Evolutionary conservation across 2,329 filamentous ascomycete species (phyloP).

Genomic region (Sporothrix curviconia): DNA sequence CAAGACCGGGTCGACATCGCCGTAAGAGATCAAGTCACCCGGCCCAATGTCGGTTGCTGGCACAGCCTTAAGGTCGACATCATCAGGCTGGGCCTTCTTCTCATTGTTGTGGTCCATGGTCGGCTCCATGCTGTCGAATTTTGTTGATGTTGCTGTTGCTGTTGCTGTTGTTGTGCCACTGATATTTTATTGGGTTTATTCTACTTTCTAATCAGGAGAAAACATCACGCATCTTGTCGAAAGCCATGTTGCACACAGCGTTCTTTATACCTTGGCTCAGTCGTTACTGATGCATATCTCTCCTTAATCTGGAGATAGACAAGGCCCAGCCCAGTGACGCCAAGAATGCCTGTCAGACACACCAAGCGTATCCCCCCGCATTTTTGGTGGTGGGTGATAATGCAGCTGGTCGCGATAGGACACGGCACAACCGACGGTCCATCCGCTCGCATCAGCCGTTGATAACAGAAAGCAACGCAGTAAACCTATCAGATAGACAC

Average conservation of each 20-base stretch:
- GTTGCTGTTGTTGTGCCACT: no score
- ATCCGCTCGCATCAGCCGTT: no score
- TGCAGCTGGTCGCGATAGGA: background rate
- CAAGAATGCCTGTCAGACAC: background rate
- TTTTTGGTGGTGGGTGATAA: background rate
- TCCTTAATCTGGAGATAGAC: background rate
- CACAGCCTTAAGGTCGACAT: conserved; percentile 1
- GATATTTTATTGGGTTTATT: no score
- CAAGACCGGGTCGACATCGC: conserved; percentile 3
- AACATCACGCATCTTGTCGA: background rate
- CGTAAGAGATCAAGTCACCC: background rate
- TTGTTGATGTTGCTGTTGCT: background rate
- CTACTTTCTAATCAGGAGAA: background rate
- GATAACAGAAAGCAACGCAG: background rate
- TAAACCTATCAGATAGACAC: background rate
- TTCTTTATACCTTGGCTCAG: background rate
- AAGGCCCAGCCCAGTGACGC: background rate
- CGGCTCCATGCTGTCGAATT: background rate
- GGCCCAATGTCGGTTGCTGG: background rate
- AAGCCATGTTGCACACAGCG: background rate
- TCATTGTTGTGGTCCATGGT: background rate
- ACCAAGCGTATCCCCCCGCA: background rate
- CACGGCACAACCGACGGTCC: background rate
- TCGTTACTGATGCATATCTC: background rate
- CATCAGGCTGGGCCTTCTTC: background rate